Evolutionary conservation across 2,329 filamentous ascomycete genomes (phyloP), one percentile per base, ranked within the genome.

Genomic region (Colletotrichum noveboracense): DNA sequence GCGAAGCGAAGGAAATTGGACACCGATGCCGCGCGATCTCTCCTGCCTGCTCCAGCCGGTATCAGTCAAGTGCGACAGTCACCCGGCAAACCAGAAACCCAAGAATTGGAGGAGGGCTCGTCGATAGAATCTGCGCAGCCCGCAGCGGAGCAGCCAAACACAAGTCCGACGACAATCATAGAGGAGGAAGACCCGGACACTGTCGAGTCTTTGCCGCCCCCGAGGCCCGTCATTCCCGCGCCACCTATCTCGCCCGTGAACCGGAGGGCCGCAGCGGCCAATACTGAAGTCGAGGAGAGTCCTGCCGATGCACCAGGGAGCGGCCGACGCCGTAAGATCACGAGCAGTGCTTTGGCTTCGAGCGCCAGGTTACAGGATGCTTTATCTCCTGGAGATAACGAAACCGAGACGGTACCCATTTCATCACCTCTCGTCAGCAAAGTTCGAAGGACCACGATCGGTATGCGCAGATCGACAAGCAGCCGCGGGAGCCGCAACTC

Each of bases 281-380:
- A 79, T 18, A 87, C 89, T 64, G 88, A 89, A 79, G 85, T 91
- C 16, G 84, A 83, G 43, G 90, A 92, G 79, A 91, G 90, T 71
- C 91, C 91, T 1, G 82, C 79, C 10, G 81, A 89, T 77, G 90
- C 89, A 16, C 91, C 90, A 1, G 91, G 90, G 4, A 92, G 89
- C 77, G 91, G 90, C 2, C 86, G 86, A 10, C 83, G 89, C 65
- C 85, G 87, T 30, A 84, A 80, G 5, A 79, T 89, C 16, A 82
- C 80, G 16, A 82, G 81, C 38, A 83, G 82, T 1, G 82, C 83
- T 2, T 75, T 86, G 9, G 84, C 83, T 3, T 87, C 85, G 5
- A 88, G 85, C 26, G 81, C 84, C 1, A 84, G 85, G n/a, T 79
- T 91, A 18, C 86, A 88, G 60, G 82, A 85, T 69, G 81, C 85